Evolutionary conservation across 2,329 filamentous ascomycete species (phyloP).

Genomic region (Microcyclosporella mali): DNA sequence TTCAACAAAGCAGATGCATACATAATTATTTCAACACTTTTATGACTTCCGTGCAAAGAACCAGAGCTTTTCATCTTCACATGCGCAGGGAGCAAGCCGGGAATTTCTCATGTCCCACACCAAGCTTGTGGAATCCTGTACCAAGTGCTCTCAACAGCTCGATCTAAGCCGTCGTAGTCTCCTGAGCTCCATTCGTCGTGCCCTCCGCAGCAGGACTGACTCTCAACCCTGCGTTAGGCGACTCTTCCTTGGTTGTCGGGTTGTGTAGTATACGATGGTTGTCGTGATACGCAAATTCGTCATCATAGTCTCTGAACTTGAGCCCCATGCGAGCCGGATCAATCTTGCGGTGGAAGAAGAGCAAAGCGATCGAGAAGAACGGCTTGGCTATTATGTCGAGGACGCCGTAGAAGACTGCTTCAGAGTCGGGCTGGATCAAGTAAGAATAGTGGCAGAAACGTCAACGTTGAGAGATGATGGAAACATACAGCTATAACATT

Average conservation of each 20-base stretch:
- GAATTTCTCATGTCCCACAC: too few relatives aligned
- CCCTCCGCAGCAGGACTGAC: constrained; percentile 1
- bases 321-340: constrained; percentile 52
- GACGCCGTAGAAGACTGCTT: constrained; percentile 59
- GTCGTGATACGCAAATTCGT: constrained; percentile 7
- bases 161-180: neutral
- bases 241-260: constrained; percentile 3
- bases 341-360: constrained; percentile 55
- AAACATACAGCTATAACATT: constrained; percentile 49
- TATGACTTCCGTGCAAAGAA: too few relatives aligned
- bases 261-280: neutral
- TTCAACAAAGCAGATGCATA: neutral
- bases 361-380: constrained; percentile 50
- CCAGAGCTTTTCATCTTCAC: too few relatives aligned
- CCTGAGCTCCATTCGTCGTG: neutral
- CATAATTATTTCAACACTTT: too few relatives aligned
- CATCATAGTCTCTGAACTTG: constrained; percentile 33
- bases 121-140: too few relatives aligned
- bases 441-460: neutral
- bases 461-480: constrained; percentile 18
- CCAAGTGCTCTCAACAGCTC: too few relatives aligned
- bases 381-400: constrained; percentile 58
- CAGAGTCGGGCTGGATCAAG: constrained; percentile 44
- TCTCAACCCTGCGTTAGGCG: constrained; percentile 1
- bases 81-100: too few relatives aligned